Evolutionary conservation across 106 monocot species (phyloP).

Genomic region (Phalaenopsis aphrodite): DNA sequence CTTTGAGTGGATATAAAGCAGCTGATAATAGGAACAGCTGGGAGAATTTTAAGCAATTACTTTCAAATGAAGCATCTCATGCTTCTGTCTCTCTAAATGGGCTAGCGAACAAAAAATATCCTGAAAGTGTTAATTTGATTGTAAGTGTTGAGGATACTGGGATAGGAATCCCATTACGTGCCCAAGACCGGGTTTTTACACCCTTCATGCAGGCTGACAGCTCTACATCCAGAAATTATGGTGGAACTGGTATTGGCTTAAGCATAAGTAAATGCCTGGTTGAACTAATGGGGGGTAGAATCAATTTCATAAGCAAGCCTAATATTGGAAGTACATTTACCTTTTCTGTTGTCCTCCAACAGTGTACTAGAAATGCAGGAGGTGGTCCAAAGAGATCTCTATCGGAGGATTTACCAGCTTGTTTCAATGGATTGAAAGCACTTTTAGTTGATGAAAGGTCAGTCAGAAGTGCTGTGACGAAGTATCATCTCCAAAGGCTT

Average conservation of each 20-base stretch:
- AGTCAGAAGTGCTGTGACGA: slow-evolving; percentile 77
- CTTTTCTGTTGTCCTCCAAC: slow-evolving; percentile 62
- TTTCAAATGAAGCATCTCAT: slow-evolving; percentile 26
- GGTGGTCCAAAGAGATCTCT: slow-evolving; percentile 33
- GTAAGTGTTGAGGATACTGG: slow-evolving; percentile 95
- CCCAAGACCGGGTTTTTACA: slow-evolving; percentile 83
- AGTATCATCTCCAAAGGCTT: slow-evolving; percentile 73
- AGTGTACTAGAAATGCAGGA: slow-evolving; percentile 13
- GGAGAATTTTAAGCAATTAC: slow-evolving; percentile 60
- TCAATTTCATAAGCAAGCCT: slow-evolving; percentile 68
- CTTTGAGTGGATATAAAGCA: slow-evolving; percentile 75
- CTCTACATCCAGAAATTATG: slow-evolving; percentile 89
- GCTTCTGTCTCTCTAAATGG: slow-evolving; percentile 20
- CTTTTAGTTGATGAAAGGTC: slow-evolving; percentile 60
- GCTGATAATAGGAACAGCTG: slow-evolving; percentile 78
- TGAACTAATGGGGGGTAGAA: slow-evolving; percentile 87
- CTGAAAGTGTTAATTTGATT: slow-evolving; percentile 45
- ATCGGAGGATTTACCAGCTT: slow-evolving; percentile 43
- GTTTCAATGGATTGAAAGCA: slow-evolving; percentile 61
- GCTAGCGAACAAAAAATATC: slow-evolving; percentile 3
- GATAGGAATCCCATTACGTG: slow-evolving; percentile 79
- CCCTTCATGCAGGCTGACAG: slow-evolving; percentile 99
- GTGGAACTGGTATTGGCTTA: slow-evolving; percentile 96
- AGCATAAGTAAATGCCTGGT: slow-evolving; percentile 97
- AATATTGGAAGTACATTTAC: slow-evolving; percentile 91